Base-by-base conservation (phyloP, 371 early-diverging fungal genomes). In the Mucor mucedo region DNA sequence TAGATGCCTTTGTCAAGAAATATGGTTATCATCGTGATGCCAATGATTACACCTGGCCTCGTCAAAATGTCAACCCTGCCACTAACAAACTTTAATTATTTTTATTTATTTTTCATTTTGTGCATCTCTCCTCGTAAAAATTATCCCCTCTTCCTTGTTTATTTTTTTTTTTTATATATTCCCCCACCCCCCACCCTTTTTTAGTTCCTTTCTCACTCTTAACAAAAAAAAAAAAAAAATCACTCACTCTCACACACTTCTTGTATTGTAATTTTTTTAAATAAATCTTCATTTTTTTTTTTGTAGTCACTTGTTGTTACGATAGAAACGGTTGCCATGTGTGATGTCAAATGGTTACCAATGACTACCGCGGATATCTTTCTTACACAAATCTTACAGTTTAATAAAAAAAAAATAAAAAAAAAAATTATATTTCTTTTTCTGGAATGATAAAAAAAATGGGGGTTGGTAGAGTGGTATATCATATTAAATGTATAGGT, bases 1-100 rank as follows among this genome's bases (percentile, higher is more conserved):
- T 92, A 56, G 80, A 87, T 54, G 88, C 85, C 6, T 94, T 92
- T 77, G 81, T 94, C 10, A 79, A 85, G 65, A 84, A 80, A 58
- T 82, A 87, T 63, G 95, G 95, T 2, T 72, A 72, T 52, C 59
- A 68, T 47, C 72, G 72, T 48, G 65, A 70, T 42, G 33, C 49
- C 6, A 49, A 58, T 45, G 30, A 42, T 28, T 72, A 72, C 39
- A 35, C 58, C 29, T 72, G 72, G 72, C 72, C 72, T 33, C 62
- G 35, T 41, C 72, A 72, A 55, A 72, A 65, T 44, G 68, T 72
- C 11, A 56, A 62, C 11, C 52, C 59, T 45, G 45, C 71, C 58
- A 49, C 59, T 5, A 64, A 72, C 56, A 72, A 72, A 48, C 71
- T 71, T 52, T 70, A 61, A 65, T 21, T 41, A 11, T 33, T 47